phyloP scores from a whole-genome alignment of 176 grass and related monocot genomes.

The Avena atlantica region DNA sequence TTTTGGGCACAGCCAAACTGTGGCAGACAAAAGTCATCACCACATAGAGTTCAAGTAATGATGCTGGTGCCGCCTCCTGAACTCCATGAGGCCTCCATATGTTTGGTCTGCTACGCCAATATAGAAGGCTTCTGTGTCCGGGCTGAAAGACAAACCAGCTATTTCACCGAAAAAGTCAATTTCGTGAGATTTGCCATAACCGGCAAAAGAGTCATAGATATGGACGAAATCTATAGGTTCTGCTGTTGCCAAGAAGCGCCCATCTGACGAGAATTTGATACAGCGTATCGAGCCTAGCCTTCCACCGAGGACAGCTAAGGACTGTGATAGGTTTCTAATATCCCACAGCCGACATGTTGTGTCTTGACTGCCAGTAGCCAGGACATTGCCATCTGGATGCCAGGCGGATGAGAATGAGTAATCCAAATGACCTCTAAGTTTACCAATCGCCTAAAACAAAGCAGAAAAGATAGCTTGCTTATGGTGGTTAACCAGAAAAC shows the following conservation, averaged over 20 bases:
- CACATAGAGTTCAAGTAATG: conserved; percentile 63
- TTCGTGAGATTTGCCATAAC: conserved; percentile 68
- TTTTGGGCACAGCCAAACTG: background rate
- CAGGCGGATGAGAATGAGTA: conserved; percentile 93
- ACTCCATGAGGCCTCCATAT: conserved; percentile 81
- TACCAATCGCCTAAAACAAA: conserved; percentile 58
- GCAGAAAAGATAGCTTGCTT: background rate
- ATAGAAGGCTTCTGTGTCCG: conserved; percentile 67
- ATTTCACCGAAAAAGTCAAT: conserved; percentile 92
- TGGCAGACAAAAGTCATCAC: conserved; percentile 28
- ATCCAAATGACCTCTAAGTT: conserved; percentile 74
- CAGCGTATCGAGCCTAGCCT: conserved; percentile 78
- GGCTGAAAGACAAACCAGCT: conserved; percentile 84
- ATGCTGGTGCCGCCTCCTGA: conserved; percentile 62
- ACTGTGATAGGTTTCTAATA: conserved; percentile 75
- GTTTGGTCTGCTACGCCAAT: conserved; percentile 79
- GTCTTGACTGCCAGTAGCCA: conserved; percentile 93
- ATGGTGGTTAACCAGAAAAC: conserved; percentile 28
- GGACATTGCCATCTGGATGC: conserved; percentile 72
- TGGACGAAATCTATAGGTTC: conserved; percentile 92
- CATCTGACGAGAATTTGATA: conserved; percentile 81
- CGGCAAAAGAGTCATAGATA: conserved; percentile 61
- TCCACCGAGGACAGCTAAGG: conserved; percentile 74
- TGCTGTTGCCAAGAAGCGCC: conserved; percentile 75
- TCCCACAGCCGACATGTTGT: conserved; percentile 94